A percentile compares a stretch with the other conserved stretches of the same genome.
These are phyloP conservation scores for Leishmania martiniquensis DNA, from an alignment of 208 protist species.

Conservation along the genomic window DNA sequence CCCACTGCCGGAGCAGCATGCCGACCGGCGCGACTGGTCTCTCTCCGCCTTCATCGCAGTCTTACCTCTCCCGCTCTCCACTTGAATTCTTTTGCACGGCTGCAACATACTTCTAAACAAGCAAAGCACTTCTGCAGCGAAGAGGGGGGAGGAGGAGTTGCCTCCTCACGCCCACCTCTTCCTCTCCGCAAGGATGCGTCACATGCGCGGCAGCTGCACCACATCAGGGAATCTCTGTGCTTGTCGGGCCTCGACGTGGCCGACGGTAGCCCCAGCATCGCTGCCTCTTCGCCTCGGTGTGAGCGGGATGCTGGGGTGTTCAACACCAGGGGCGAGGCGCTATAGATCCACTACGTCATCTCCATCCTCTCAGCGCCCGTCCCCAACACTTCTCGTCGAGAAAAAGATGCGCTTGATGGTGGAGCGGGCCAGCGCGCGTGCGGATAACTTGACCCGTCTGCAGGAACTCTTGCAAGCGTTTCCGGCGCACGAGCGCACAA, in stretches of 20 bases:
- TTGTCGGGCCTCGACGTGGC: background rate
- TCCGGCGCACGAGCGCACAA: background rate
- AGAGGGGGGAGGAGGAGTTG: background rate
- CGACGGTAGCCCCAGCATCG: background rate
- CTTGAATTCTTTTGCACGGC: background rate
- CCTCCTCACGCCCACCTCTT: background rate
- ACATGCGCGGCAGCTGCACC: background rate
- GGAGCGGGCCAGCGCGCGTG: background rate
- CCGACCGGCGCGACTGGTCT: background rate
- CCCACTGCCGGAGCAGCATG: background rate
- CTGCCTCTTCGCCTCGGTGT: background rate
- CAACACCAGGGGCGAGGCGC: background rate
- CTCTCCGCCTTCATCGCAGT: background rate
- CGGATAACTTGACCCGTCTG: conserved; percentile 9
- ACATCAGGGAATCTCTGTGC: background rate
- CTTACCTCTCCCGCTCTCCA: background rate
- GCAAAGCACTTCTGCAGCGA: background rate
- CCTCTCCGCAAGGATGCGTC: background rate
- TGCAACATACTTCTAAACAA: background rate
- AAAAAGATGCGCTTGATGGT: background rate
- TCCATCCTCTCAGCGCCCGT: background rate
- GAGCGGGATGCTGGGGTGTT: background rate
- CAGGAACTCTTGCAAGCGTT: conserved; percentile 14
- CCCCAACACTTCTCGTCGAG: background rate
- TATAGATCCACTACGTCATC: background rate